phyloP scores from a whole-genome alignment of 495 filamentous ascomycete species.

The Aspergillus bertholletiae region DNA sequence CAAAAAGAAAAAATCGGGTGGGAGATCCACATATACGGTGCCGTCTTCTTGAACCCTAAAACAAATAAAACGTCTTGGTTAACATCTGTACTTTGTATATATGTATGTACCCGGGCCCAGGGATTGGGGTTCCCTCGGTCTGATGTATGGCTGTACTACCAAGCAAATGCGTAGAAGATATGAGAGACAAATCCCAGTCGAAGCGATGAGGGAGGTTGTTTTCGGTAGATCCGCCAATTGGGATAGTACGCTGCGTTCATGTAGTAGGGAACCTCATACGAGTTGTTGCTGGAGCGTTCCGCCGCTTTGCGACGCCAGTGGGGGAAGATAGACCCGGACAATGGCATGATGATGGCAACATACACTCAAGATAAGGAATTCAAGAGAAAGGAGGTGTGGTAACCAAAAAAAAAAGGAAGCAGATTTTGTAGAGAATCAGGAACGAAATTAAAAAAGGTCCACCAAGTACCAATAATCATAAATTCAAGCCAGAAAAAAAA shows the following conservation, averaged over 20 bases:
- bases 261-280: slow-evolving; percentile 41
- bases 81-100: slow-evolving; percentile 22
- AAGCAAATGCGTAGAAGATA: slow-evolving; percentile 87
- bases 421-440: background rate
- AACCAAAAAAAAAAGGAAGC: background rate
- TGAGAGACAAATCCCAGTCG: slow-evolving; percentile 68
- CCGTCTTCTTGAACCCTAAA: slow-evolving; percentile 73
- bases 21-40: slow-evolving; percentile 64
- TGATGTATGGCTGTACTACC: slow-evolving; percentile 44
- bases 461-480: background rate
- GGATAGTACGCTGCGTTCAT: slow-evolving; percentile 87
- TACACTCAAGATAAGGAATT: background rate
- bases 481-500: background rate
- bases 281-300: slow-evolving; percentile 25
- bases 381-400: background rate
- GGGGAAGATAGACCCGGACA: slow-evolving; percentile 22
- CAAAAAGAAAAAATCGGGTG: background rate
- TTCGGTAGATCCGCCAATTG: slow-evolving; percentile 75
- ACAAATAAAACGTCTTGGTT: slow-evolving; percentile 27
- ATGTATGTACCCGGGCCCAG: background rate
- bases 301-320: slow-evolving; percentile 27
- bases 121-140: slow-evolving; percentile 14
- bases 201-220: slow-evolving; percentile 73
- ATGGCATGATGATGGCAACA: background rate
- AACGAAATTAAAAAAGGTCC: slow-evolving; percentile 1